Evolutionary conservation across 306 rosid species (phyloP).

Genomic region (Carpinus viminea): DNA sequence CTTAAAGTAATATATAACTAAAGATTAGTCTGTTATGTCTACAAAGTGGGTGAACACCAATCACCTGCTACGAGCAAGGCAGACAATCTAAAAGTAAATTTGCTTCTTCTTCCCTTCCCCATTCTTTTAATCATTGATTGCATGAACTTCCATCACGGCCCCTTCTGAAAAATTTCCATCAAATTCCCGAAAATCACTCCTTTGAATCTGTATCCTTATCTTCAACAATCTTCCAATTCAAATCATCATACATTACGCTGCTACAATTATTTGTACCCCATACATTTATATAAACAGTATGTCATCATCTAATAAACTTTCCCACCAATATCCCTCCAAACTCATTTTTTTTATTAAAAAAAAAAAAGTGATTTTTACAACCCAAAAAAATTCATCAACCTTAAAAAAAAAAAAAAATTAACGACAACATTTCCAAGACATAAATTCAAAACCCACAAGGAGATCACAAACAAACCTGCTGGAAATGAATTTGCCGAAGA

Average conservation of each 20-base stretch:
- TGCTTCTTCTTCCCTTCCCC: background rate
- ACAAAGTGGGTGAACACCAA: background rate
- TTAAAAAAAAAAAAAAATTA: too few relatives aligned
- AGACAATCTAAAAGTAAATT: background rate
- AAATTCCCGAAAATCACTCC: background rate
- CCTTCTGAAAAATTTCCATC: too few relatives aligned
- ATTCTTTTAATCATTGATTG: too few relatives aligned
- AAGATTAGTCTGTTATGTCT: background rate
- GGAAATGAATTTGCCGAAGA: constrained; percentile 50
- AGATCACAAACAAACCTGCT: constrained; percentile 52
- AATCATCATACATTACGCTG: background rate
- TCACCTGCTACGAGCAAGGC: background rate
- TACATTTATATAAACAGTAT: background rate
- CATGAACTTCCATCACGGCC: too few relatives aligned
- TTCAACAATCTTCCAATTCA: background rate
- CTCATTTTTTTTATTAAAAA: too few relatives aligned
- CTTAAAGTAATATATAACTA: background rate
- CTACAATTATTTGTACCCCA: background rate
- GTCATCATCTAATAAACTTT: background rate
- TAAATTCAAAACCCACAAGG: background rate
- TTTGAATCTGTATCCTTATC: too few relatives aligned
- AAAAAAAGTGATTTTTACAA: too few relatives aligned
- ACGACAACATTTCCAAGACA: too few relatives aligned
- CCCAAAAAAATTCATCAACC: too few relatives aligned
- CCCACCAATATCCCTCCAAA: background rate